Evolutionary conservation across 163 green algal species (phyloP).

Genomic region (Chlamydomonas reinhardtii): DNA sequence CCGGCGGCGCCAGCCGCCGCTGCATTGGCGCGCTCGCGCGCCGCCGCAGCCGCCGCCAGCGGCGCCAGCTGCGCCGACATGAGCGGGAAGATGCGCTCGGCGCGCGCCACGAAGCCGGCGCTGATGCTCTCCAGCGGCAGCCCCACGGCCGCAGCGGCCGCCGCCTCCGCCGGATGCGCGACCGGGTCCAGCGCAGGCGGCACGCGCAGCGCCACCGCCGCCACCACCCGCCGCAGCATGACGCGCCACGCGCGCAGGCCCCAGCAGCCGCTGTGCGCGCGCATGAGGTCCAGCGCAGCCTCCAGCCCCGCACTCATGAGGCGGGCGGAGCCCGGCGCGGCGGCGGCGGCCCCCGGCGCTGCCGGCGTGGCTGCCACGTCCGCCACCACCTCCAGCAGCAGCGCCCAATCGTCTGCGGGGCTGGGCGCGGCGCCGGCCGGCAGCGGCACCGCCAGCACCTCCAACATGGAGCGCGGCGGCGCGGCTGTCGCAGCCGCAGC

Average conservation of each 20-base stretch:
- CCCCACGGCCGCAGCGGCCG: conserved; percentile 16
- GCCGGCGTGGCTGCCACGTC: conserved; percentile 64
- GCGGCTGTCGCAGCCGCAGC: neutral
- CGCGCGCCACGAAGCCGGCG: conserved; percentile 41
- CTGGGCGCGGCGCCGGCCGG: neutral
- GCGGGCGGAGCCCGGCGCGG: conserved; percentile 26
- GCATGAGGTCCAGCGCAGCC: conserved; percentile 54
- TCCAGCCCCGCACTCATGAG: conserved; percentile 44
- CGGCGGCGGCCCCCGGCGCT: conserved; percentile 5
- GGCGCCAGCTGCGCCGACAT: conserved; percentile 34
- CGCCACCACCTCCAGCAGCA: conserved; percentile 71
- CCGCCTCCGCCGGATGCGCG: conserved; percentile 15
- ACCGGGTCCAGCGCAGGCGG: conserved; percentile 17
- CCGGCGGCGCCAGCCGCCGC: neutral
- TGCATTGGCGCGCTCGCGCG: neutral
- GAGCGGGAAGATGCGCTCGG: conserved; percentile 45
- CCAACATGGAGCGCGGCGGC: neutral
- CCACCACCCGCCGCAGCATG: conserved; percentile 54
- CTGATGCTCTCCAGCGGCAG: conserved; percentile 36
- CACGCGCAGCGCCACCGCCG: conserved; percentile 12
- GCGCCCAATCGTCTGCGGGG: conserved; percentile 63
- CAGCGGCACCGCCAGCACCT: neutral
- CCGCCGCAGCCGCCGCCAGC: conserved; percentile 14
- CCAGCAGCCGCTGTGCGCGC: conserved; percentile 46
- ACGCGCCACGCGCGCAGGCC: conserved; percentile 57